Percentiles rank a stretch among this genome's conserved stretches.
Evolutionary conservation across 805 yeast species (phyloP).

Genomic region (Lipomyces mesembrius): DNA sequence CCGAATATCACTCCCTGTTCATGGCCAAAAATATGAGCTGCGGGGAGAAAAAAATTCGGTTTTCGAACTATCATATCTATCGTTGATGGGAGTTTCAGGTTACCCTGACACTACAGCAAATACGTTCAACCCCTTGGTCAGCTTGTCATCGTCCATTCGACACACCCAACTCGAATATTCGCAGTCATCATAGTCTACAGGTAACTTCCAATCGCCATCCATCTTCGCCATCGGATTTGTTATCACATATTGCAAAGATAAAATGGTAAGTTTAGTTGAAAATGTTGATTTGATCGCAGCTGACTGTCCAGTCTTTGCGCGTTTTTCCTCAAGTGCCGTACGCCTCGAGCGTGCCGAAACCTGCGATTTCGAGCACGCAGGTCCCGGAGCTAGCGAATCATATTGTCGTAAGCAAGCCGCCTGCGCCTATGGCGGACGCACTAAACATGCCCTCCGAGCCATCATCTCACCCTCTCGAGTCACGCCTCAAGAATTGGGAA

Average conservation of each 20-base stretch:
- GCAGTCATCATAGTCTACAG: not conserved
- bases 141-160: too few relatives aligned
- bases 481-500: conserved; percentile 80
- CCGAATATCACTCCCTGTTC: not conserved
- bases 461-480: conserved; percentile 82
- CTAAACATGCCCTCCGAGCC: conserved; percentile 55
- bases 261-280: not conserved
- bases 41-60: too few relatives aligned
- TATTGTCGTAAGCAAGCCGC: conserved; percentile 19
- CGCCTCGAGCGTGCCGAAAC: conserved; percentile 28
- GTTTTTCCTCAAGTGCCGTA: conserved; percentile 20
- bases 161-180: not conserved
- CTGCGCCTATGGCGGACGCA: conserved; percentile 47
- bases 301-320: conserved; percentile 22
- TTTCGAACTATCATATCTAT: too few relatives aligned
- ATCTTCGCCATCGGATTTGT: not conserved
- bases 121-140: too few relatives aligned
- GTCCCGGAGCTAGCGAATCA: conserved; percentile 30
- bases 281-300: not conserved
- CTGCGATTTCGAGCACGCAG: conserved; percentile 15
- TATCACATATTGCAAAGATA: not conserved
- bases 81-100: too few relatives aligned
- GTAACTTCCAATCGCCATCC: not conserved
- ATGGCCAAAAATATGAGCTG: too few relatives aligned
- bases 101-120: too few relatives aligned